Evolutionary conservation across 768 basidiomycete species (phyloP), one percentile per base, ranked within the genome.

Genomic region (Crepidotus variabilis): DNA sequence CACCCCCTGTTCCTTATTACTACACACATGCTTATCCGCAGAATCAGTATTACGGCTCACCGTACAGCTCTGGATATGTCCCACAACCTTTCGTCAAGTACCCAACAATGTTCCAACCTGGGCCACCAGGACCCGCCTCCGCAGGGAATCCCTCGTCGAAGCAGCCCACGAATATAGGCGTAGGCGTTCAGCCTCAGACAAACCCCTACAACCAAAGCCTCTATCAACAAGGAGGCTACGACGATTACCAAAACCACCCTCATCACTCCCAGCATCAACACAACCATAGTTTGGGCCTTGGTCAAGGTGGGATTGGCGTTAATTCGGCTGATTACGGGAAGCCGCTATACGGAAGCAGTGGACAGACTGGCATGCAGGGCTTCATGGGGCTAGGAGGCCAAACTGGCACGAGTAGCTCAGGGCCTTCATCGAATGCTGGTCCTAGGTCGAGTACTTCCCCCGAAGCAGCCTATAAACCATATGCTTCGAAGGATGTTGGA

Each of bases 31-130:
- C 82, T n/a, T 89, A 86, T 68, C 84, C 85, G 2, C 87, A 88
- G 65, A 87, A 84, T 62, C 87, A 90, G 63, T 90, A 85, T 70
- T 91, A 89, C 60, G 85, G 87, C 49, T 73, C 81, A 1, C 86
- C 89, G 4, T 91, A 91, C 73, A 75, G 68, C 63, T 76, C 77
- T 50, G 76, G 73, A 16, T 81, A 81, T 57, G 78, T 87, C 66
- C 85, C 88, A 6, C 85, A 87, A 63, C 84, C 83, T 2, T 88
- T 85, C 66, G 83, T 86, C 67, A 88, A 91, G 71, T 91, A 90
- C 65, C 87, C 88, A 1, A 69, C 87, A 28, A 84, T 90, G 72
- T 90, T 87, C 76, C 85, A 86, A 62, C 79, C 84, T 32, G 85
- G 83, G 8, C 86, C 86, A 14, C 86, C 87, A 20, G 84, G 84